Evolutionary conservation across 108 stramenopile species (phyloP).

Genomic region (Nannochloropsis gaditana): DNA sequence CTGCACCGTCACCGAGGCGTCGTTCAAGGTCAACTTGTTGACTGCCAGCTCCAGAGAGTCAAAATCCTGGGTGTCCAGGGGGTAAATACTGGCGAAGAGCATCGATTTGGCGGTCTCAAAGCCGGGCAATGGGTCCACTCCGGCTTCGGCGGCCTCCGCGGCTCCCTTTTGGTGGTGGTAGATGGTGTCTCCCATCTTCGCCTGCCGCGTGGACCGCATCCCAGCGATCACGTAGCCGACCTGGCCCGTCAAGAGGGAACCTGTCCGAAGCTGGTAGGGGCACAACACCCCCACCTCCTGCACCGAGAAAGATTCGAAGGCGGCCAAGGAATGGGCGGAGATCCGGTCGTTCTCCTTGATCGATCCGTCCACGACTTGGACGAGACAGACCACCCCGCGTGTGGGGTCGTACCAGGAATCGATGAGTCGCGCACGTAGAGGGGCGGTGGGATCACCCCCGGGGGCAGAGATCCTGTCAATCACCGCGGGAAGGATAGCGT

Average conservation of each 20-base stretch:
- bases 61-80: constrained; percentile 79
- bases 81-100: constrained; percentile 88
- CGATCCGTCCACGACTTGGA: constrained; percentile 85
- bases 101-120: constrained; percentile 65
- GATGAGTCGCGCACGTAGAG: constrained; percentile 58
- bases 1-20: constrained; percentile 74
- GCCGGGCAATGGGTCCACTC: not conserved
- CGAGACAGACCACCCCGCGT: constrained; percentile 71
- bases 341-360: constrained; percentile 53
- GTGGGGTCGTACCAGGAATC: constrained; percentile 84
- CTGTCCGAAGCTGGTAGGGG: constrained; percentile 64
- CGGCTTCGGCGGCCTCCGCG: not conserved
- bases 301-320: constrained; percentile 63
- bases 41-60: constrained; percentile 81
- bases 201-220: constrained; percentile 76
- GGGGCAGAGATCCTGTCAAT: constrained; percentile 78
- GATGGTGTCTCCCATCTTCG: constrained; percentile 77
- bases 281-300: constrained; percentile 83
- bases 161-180: constrained; percentile 2
- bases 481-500: constrained; percentile 78
- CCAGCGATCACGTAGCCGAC: constrained; percentile 91
- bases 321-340: constrained; percentile 22
- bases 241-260: not conserved
- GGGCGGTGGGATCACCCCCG: constrained; percentile 25
- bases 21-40: constrained; percentile 80